These are phyloP conservation scores for Craterostigma plantagineum DNA, from an alignment of 257 asterid genomes.

Conservation along the genomic window DNA sequence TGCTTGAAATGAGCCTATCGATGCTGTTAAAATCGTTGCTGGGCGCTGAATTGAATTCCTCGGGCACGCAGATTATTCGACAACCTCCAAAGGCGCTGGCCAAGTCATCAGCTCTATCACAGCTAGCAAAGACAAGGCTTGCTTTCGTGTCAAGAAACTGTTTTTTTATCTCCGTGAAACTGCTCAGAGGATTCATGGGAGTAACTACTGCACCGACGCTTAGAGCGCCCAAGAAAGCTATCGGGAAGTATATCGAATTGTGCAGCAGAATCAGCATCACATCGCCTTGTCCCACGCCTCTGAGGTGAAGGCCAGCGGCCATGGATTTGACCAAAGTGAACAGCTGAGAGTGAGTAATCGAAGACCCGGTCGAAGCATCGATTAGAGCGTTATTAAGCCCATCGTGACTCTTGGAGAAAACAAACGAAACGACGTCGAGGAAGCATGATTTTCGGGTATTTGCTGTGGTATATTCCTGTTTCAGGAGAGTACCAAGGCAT, in stretches of 20 bases:
- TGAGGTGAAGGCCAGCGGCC: conserved; percentile 48
- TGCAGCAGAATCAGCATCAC: conserved; percentile 46
- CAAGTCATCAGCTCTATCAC: conserved; percentile 21
- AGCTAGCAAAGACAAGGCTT: conserved; percentile 24
- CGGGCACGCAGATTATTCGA: conserved; percentile 41
- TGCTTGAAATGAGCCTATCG: conserved; percentile 26
- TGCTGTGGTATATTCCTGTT: conserved; percentile 58
- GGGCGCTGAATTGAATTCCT: conserved; percentile 10
- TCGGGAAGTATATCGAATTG: conserved; percentile 51
- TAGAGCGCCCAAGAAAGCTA: conserved; percentile 42
- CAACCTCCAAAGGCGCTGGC: conserved; percentile 17
- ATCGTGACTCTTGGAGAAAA: conserved; percentile 43
- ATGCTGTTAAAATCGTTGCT: conserved; percentile 14
- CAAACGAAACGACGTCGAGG: conserved; percentile 53
- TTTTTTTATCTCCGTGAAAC: conserved; percentile 32
- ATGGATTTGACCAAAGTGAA: conserved; percentile 35
- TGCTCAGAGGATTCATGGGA: conserved; percentile 54
- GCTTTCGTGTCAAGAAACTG: conserved; percentile 37
- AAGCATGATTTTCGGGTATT: conserved; percentile 24
- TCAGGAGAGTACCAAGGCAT: conserved; percentile 32
- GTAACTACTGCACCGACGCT: conserved; percentile 49
- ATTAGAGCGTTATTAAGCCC: conserved; percentile 41
- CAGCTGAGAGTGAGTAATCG: conserved; percentile 33
- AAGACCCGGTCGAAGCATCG: conserved; percentile 50
- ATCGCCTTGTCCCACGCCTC: conserved; percentile 55